Evolutionary conservation across 2,329 filamentous ascomycete species (phyloP), one percentile per base, ranked within the genome.

Genomic region (Pseudopyricularia javanii): DNA sequence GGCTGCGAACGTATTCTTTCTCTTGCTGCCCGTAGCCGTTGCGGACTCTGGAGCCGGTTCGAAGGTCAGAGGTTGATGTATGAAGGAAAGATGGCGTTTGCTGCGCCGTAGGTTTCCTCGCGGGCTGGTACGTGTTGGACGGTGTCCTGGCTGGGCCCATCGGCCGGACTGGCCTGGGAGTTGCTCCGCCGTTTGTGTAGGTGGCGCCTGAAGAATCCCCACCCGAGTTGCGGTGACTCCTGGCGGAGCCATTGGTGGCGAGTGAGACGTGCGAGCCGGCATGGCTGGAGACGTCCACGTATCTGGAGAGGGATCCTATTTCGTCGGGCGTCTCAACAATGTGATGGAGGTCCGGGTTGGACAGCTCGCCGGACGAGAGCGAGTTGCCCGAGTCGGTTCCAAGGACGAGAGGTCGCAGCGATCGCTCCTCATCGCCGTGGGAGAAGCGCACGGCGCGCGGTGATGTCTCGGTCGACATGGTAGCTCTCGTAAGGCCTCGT

Each of bases 1-100:
- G 79, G 60, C 91, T 84, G 67, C 95, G 89, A 33, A 97, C 85
- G 65, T 98, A 98, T 54, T 91, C 91, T 65, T 91, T 88, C 68
- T 97, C 91, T 68, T 97, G 89, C 75, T 73, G 56, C 64, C 74
- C 61, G 68, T 72, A 56, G 70, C 64, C 54, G 66, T 69, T 43
- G 49, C 75, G 70, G 40, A 79, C 70, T 69, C 80, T 69, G 64
- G 79, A 69, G 59, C 75, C 64, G 61, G 82, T 68, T 58, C 77
- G 68, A 59, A 73, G 57, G 53, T 63, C 65, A 49, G 63, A 66
- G 2, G 50, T 51, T 43, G 65, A 68, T 52, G 70, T 66, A 47
- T 69, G 70, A 55, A 69, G 66, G 55, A 70, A 72, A 34, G 73
- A 67, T 50, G 72, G 63, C n/a, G 69, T 62, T 43, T 68, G 62